Conservation (phyloP, 345 rosid species). For the Pistacia integerrima region DNA sequence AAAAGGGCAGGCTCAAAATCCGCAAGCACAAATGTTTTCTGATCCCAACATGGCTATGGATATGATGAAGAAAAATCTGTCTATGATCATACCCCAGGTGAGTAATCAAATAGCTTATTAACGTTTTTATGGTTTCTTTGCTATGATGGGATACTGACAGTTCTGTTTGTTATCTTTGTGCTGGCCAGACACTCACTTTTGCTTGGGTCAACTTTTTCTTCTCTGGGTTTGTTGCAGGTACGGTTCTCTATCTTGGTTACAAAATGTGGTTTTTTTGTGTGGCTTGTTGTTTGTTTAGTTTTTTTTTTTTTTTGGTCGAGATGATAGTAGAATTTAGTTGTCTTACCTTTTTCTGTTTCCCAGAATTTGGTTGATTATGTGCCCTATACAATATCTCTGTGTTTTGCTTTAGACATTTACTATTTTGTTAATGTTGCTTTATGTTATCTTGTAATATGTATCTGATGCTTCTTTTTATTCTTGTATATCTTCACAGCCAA, state of each 20-base stretch:
- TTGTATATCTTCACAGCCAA: slow-evolving; percentile 56
- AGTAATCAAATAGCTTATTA: neutral
- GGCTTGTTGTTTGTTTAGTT: neutral
- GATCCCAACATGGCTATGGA: slow-evolving; percentile 99
- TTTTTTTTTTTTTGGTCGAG: neutral
- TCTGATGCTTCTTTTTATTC: slow-evolving; percentile 16
- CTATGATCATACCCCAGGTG: slow-evolving; percentile 99
- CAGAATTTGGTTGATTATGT: neutral
- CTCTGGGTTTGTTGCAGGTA: slow-evolving; percentile 99
- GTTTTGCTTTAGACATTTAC: slow-evolving; percentile 1
- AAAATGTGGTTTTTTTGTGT: neutral
- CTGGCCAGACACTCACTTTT: slow-evolving; percentile 86
- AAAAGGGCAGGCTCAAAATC: slow-evolving; percentile 73
- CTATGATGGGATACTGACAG: slow-evolving; percentile 16
- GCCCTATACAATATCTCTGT: neutral
- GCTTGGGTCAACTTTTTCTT: slow-evolving; percentile 99
- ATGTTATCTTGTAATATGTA: neutral
- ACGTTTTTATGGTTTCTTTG: neutral
- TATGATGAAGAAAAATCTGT: slow-evolving; percentile 99
- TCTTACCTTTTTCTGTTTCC: neutral
- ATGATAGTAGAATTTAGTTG: neutral
- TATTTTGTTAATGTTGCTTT: neutral
- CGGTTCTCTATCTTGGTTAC: slow-evolving; percentile 7
- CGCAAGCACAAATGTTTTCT: slow-evolving; percentile 99
- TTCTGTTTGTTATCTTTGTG: slow-evolving; percentile 20